These are phyloP conservation scores for Paspalum notatum DNA, from an alignment of 176 grass and related monocot genomes.

Conservation along the genomic window DNA sequence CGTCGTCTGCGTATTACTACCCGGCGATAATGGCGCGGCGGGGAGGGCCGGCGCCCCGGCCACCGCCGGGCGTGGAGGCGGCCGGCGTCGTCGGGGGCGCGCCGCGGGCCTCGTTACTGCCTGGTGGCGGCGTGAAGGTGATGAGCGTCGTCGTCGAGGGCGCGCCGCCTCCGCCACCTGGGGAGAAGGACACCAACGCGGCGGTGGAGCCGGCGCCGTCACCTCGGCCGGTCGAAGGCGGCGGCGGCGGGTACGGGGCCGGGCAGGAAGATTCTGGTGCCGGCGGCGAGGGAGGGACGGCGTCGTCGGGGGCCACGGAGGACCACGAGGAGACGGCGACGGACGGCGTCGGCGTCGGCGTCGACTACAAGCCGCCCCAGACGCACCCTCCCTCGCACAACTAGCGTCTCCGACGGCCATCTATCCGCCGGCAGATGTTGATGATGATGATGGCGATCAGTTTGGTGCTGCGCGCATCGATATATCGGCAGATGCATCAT, in stretches of 20 bases:
- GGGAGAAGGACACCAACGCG: background rate
- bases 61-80: background rate
- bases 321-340: background rate
- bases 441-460: slow-evolving; percentile 35
- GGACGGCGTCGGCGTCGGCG: background rate
- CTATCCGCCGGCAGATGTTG: too few relatives aligned
- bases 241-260: too few relatives aligned
- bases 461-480: background rate
- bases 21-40: background rate
- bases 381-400: slow-evolving; percentile 61
- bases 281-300: too few relatives aligned
- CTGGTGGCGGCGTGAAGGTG: background rate
- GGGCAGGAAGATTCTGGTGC: too few relatives aligned
- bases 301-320: too few relatives aligned
- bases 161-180: background rate
- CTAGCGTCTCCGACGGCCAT: background rate
- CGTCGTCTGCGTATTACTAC: background rate
- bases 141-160: background rate
- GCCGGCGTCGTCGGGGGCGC: background rate
- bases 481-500: background rate
- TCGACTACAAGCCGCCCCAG: slow-evolving; percentile 41
- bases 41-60: background rate
- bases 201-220: background rate
- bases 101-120: background rate
- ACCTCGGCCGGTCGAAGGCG: background rate